Evolutionary conservation across 768 basidiomycete genomes (phyloP), one percentile per base, ranked within the genome.

Genomic region (Dacryopinax primogenitus): DNA sequence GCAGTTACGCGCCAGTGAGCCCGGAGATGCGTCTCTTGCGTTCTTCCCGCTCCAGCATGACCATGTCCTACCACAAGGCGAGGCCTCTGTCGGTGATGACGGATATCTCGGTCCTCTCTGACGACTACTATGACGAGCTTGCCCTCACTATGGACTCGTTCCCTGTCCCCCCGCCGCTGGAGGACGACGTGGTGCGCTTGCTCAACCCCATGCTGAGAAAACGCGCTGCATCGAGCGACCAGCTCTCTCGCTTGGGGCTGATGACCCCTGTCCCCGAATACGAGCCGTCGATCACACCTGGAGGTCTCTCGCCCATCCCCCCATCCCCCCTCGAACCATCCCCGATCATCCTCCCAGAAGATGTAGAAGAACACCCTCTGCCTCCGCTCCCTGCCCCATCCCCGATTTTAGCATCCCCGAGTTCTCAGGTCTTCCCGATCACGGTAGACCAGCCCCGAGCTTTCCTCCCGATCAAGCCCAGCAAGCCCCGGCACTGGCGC

Each of bases 41-140:
- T 15, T 15, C 23, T 30, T 58, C 15, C 51, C 23, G 30, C 51
- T 30, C 51, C 9, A 28, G n/a, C n/a, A n/a, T n/a, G n/a, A n/a
- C 51, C 51, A 21, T 58, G 51, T 13, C 51, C 13, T 58, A 58
- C 26, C 12, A 28, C 23, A 58, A 58, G 30, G 21, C 11, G 13
- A 23, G 51, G 11, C 51, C 51, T 3, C 15, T 58, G 51, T 58
- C 51, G 3, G 51, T 58, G 30, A 23, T 58, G 26, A 58, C 51
- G 13, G 51, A 58, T 21, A 58, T 58, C 51, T 58, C 51, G 51
- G 51, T 30, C 4, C 26, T 58, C 26, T 58, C 51, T 23, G 51
- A 58, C 51, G 51, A 58, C 51, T 58, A 58, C 30, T 21, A 15
- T 18, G 51, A 58, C 51, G 51, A 58, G 51, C 51, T 58, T 30